These are phyloP conservation scores for Trichoderma pleuroti DNA, from an alignment of 2,329 filamentous ascomycete species.

Conservation along the genomic window DNA sequence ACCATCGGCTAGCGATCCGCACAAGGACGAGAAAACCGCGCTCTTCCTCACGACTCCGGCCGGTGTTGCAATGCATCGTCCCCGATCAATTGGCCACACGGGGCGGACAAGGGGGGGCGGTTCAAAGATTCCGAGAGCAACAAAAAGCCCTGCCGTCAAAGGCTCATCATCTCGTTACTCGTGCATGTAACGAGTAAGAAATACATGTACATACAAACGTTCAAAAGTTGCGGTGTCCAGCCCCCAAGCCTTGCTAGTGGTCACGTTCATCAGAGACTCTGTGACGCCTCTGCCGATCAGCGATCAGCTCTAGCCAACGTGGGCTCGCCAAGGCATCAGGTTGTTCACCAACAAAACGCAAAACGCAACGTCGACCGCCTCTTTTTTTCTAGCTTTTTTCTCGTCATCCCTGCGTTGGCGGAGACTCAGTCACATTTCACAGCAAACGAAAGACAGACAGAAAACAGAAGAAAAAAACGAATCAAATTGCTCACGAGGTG, in stretches of 20 bases:
- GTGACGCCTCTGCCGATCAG: conserved; percentile 11
- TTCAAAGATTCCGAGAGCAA: neutral
- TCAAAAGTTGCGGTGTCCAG: neutral
- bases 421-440: neutral
- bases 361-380: conserved; percentile 1
- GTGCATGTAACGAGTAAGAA: neutral
- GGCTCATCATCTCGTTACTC: neutral
- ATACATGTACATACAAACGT: too few species aligned
- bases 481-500: conserved; percentile 1
- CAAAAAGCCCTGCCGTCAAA: neutral
- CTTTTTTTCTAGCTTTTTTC: neutral
- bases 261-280: conserved; percentile 12
- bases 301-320: conserved; percentile 11
- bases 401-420: neutral
- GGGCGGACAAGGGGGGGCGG: neutral
- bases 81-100: neutral
- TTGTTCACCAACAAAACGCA: neutral
- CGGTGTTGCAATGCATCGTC: neutral
- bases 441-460: neutral
- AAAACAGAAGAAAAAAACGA: neutral
- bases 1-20: conserved; percentile 1
- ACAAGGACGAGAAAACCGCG: neutral
- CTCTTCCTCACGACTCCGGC: neutral
- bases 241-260: neutral
- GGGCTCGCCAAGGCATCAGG: conserved; percentile 10